phyloP scores from a whole-genome alignment of 345 rosid species.

The Gossypium herbaceum region DNA sequence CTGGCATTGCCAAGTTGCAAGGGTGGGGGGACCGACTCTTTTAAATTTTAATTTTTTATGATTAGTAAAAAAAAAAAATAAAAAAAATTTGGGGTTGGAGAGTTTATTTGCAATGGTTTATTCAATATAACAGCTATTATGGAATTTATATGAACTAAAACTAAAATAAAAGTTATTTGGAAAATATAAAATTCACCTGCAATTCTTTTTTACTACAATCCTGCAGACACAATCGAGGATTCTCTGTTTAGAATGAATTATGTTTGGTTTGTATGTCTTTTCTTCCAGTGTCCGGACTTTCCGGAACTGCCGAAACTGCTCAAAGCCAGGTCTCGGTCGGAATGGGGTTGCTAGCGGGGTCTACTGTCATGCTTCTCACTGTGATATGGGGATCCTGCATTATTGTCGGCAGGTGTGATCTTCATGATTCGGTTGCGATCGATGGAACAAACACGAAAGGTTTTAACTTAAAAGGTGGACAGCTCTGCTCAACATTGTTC shows the following conservation, averaged over 20 bases:
- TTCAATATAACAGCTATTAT: background rate
- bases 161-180: background rate
- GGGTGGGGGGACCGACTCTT: background rate
- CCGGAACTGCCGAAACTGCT: constrained; percentile 67
- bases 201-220: too few species aligned
- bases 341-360: constrained; percentile 90
- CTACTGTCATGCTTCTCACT: constrained; percentile 85
- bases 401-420: constrained; percentile 73
- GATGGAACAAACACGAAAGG: constrained; percentile 52
- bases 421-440: constrained; percentile 43
- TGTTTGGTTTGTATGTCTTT: background rate
- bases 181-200: too few species aligned
- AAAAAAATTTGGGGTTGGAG: background rate
- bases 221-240: too few species aligned
- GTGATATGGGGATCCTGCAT: constrained; percentile 85
- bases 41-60: background rate
- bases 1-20: background rate
- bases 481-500: background rate
- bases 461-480: constrained; percentile 49
- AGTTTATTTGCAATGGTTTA: background rate
- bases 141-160: background rate
- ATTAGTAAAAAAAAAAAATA: background rate
- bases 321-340: constrained; percentile 93
- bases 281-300: constrained; percentile 73
- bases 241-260: background rate